A percentile compares a stretch with the other conserved stretches of the same genome.
Evolutionary conservation across 1,284 basidiomycete species (phyloP).

Genomic region (Ustilago cynodontis): DNA sequence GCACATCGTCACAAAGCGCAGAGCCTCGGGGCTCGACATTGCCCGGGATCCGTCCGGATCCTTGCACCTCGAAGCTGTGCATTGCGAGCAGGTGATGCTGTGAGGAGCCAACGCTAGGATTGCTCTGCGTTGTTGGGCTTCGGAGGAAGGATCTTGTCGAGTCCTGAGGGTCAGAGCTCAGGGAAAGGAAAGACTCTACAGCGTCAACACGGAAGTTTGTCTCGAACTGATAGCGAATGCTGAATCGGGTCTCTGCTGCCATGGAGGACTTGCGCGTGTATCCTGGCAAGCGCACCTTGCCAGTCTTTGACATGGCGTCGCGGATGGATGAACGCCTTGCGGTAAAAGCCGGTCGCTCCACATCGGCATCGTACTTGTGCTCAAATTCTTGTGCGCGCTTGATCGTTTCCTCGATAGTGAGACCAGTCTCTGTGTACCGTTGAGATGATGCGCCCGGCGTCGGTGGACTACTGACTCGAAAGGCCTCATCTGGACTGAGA

Average conservation of each 20-base stretch:
- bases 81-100: slow-evolving; percentile 55
- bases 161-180: slow-evolving; percentile 18
- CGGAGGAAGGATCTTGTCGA: slow-evolving; percentile 11
- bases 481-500: background rate
- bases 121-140: slow-evolving; percentile 1
- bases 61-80: slow-evolving; percentile 49
- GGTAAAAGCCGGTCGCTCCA: slow-evolving; percentile 3
- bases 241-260: slow-evolving; percentile 45
- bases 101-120: slow-evolving; percentile 23
- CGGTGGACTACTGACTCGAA: background rate
- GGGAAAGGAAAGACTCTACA: slow-evolving; percentile 48
- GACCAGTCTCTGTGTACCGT: slow-evolving; percentile 26
- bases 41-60: slow-evolving; percentile 38
- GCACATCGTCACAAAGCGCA: slow-evolving; percentile 20
- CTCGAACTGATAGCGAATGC: slow-evolving; percentile 53
- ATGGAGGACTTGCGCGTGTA: slow-evolving; percentile 37
- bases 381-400: slow-evolving; percentile 49
- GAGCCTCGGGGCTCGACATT: slow-evolving; percentile 30
- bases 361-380: background rate
- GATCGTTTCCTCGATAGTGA: slow-evolving; percentile 56
- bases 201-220: slow-evolving; percentile 41
- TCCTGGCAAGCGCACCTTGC: slow-evolving; percentile 41
- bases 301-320: slow-evolving; percentile 31
- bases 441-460: slow-evolving; percentile 3
- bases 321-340: slow-evolving; percentile 31